phyloP scores from a whole-genome alignment of 257 asterid species.

The Penstemon eatonii region DNA sequence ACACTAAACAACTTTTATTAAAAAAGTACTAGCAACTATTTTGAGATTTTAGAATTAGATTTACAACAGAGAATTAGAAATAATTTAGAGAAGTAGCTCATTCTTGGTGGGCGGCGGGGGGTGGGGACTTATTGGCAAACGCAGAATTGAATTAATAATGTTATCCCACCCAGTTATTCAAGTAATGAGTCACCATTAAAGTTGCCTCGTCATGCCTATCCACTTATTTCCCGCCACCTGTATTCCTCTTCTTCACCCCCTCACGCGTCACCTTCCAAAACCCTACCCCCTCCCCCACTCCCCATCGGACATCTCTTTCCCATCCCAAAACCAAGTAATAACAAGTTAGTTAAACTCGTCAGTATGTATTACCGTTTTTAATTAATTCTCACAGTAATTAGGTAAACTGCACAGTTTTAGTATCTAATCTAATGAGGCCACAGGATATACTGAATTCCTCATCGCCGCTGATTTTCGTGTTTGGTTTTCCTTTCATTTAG shows the following conservation, averaged over 20 bases:
- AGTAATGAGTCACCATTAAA: too few species aligned
- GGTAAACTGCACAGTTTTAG: too few species aligned
- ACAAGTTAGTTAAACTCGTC: too few species aligned
- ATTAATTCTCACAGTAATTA: background rate
- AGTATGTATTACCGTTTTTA: background rate
- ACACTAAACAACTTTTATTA: background rate
- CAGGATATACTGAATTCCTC: too few species aligned
- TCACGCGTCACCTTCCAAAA: constrained; percentile 46
- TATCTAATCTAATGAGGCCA: too few species aligned
- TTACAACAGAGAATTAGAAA: background rate
- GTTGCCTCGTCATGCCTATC: constrained; percentile 44
- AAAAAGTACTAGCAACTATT: background rate
- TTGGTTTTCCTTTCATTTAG: constrained; percentile 5
- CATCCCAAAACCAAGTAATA: background rate
- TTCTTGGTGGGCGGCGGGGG: too few species aligned
- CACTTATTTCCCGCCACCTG: constrained; percentile 41
- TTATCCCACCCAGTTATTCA: background rate
- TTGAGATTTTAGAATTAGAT: background rate
- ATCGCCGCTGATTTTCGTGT: constrained; percentile 2
- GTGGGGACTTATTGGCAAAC: too few species aligned
- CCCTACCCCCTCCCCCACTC: constrained; percentile 14
- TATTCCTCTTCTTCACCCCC: constrained; percentile 19
- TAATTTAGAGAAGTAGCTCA: too few species aligned
- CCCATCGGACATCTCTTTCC: background rate
- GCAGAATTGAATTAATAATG: background rate